Evolutionary conservation across 2,329 filamentous ascomycete species (phyloP).

Genomic region (Pseudogymnoascus sp.): DNA sequence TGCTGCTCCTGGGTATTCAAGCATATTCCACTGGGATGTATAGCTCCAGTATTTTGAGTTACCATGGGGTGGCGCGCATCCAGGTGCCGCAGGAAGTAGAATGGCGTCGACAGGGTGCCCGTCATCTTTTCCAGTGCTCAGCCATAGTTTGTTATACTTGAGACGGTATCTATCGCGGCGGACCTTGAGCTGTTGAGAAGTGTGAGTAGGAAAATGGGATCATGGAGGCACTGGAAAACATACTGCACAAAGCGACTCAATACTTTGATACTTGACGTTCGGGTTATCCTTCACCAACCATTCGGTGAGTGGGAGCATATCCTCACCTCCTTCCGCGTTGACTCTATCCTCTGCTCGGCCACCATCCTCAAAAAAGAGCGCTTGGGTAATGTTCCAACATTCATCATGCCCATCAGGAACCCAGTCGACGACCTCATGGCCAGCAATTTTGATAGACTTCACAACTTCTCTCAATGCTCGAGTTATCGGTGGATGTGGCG

Average conservation of each 20-base stretch:
- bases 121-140: slow-evolving; percentile 13
- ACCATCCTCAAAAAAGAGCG: slow-evolving; percentile 13
- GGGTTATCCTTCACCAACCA: slow-evolving; percentile 11
- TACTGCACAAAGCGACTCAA: slow-evolving; percentile 10
- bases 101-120: slow-evolving; percentile 26
- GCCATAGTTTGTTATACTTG: slow-evolving; percentile 14
- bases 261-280: slow-evolving; percentile 10
- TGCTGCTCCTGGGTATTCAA: slow-evolving; percentile 52
- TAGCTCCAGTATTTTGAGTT: slow-evolving; percentile 52
- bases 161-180: slow-evolving; percentile 14
- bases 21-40: slow-evolving; percentile 55
- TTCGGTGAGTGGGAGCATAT: slow-evolving; percentile 13
- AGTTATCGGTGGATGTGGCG: slow-evolving; percentile 49
- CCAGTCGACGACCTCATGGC: slow-evolving; percentile 48
- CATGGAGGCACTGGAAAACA: background rate
- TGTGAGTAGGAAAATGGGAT: background rate
- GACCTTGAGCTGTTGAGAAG: slow-evolving; percentile 13
- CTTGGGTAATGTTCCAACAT: slow-evolving; percentile 37
- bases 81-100: slow-evolving; percentile 47
- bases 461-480: slow-evolving; percentile 48
- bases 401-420: slow-evolving; percentile 42
- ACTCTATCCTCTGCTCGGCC: slow-evolving; percentile 9
- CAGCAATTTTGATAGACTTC: slow-evolving; percentile 36
- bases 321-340: slow-evolving; percentile 13
- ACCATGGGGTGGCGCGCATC: slow-evolving; percentile 38